Percentiles rank a stretch among this genome's conserved stretches.
phyloP scores from a whole-genome alignment of 139 green algal species.

The Haematococcus sp. region DNA sequence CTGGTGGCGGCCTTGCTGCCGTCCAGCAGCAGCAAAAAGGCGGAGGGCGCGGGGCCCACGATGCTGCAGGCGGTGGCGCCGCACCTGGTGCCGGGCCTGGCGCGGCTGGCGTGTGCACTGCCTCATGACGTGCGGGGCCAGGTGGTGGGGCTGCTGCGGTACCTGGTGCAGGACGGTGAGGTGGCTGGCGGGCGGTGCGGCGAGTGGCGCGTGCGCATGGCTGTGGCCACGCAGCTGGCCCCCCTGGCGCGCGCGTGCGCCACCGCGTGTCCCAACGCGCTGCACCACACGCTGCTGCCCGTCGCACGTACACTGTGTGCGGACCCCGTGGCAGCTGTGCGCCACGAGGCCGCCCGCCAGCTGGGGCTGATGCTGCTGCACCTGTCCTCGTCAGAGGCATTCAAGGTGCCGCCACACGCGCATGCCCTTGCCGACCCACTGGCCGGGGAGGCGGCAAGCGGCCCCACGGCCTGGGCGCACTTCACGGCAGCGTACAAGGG shows the following conservation, averaged over 20 bases:
- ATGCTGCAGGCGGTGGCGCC: neutral
- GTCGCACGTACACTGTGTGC: neutral
- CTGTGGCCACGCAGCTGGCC: neutral
- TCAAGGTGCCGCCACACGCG: too few species aligned
- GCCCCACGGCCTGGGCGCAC: too few species aligned
- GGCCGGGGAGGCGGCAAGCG: too few species aligned
- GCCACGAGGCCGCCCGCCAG: neutral
- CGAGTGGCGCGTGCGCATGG: neutral
- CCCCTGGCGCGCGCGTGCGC: neutral
- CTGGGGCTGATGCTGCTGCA: neutral
- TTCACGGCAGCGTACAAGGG: too few species aligned
- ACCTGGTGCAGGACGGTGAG: neutral
- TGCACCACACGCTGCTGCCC: neutral
- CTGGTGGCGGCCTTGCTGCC: neutral
- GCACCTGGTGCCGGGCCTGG: neutral
- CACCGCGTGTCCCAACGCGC: neutral
- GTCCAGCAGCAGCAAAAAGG: neutral
- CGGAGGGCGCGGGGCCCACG: neutral
- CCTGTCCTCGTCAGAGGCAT: too few species aligned
- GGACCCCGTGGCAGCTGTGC: neutral
- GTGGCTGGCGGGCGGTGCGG: neutral
- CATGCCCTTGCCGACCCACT: too few species aligned
- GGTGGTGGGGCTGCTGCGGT: slow-evolving; percentile 1
- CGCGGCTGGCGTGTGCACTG: neutral
- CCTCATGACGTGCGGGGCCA: neutral